Conservation (phyloP, 2,329 filamentous ascomycete genomes). For the Nemania sp. region DNA sequence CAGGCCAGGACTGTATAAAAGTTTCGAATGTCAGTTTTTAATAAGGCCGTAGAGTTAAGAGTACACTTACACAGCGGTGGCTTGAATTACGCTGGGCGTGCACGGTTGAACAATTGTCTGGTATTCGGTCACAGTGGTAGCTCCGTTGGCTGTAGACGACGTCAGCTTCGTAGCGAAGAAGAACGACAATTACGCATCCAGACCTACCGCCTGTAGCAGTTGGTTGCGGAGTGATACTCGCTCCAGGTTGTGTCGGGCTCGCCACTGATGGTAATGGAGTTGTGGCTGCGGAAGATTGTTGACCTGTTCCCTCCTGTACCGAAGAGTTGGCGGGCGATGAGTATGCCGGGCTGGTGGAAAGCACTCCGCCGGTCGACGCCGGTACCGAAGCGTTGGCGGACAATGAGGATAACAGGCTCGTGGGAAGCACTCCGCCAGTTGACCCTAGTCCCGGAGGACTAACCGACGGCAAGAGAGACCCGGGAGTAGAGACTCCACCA, state of each 20-base stretch:
- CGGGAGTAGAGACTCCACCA: too few relatives aligned
- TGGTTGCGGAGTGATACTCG: constrained; percentile 8
- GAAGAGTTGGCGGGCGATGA: constrained; percentile 6
- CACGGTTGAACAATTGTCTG: constrained; percentile 15
- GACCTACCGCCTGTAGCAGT: constrained; percentile 28
- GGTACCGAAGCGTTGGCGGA: background rate
- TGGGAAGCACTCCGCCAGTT: background rate
- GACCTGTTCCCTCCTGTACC: background rate
- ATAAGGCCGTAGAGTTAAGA: background rate
- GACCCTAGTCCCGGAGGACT: background rate
- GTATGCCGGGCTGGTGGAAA: background rate
- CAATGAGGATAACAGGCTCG: background rate
- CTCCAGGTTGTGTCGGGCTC: constrained; percentile 10
- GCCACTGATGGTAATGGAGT: constrained; percentile 2
- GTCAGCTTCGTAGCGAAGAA: constrained; percentile 4
- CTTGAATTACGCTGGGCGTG: background rate
- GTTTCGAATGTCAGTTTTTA: constrained; percentile 4
- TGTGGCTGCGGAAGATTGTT: background rate
- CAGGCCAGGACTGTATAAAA: background rate
- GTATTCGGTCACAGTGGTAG: constrained; percentile 27
- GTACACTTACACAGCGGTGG: constrained; percentile 10
- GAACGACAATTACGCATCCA: background rate
- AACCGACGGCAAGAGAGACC: too few relatives aligned
- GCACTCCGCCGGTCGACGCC: background rate
- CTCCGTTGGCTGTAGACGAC: constrained; percentile 18